Evolutionary conservation across 2,329 filamentous ascomycete species (phyloP).

Genomic region (Talaromyces pinophilus): DNA sequence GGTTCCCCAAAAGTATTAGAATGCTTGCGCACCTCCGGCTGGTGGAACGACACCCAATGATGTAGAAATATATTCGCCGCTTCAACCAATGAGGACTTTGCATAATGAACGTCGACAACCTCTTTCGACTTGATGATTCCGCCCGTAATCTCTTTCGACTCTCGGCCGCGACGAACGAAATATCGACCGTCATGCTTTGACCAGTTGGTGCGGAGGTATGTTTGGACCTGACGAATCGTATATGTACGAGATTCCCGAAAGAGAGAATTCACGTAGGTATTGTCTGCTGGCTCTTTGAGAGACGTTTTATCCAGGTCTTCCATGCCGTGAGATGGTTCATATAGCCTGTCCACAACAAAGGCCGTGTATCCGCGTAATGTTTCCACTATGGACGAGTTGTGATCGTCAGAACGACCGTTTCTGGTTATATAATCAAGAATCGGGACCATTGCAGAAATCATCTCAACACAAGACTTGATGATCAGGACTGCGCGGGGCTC

Average conservation of each 20-base stretch:
- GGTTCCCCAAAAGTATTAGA: background rate
- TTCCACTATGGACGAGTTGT: slow-evolving; percentile 37
- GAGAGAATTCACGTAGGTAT: slow-evolving; percentile 10
- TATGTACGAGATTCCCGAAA: slow-evolving; percentile 34
- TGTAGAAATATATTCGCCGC: slow-evolving; percentile 29
- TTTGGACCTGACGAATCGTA: slow-evolving; percentile 46
- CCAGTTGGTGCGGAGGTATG: slow-evolving; percentile 52
- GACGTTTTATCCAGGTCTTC: slow-evolving; percentile 1
- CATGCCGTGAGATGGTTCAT: slow-evolving; percentile 26
- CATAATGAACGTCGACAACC: slow-evolving; percentile 27
- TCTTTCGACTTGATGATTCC: slow-evolving; percentile 30
- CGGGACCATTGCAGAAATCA: slow-evolving; percentile 44
- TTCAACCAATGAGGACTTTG: slow-evolving; percentile 29
- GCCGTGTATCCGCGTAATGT: slow-evolving; percentile 45
- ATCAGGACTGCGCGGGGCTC: slow-evolving; percentile 44
- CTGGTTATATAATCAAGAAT: slow-evolving; percentile 52
- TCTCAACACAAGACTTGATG: slow-evolving; percentile 43
- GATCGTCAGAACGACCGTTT: slow-evolving; percentile 30
- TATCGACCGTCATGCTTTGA: slow-evolving; percentile 46
- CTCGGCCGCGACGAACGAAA: slow-evolving; percentile 50
- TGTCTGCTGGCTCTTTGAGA: background rate
- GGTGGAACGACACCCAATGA: slow-evolving; percentile 25
- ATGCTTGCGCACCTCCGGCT: slow-evolving; percentile 1
- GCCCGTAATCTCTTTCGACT: slow-evolving; percentile 48
- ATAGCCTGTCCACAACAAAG: slow-evolving; percentile 36